Evolutionary conservation across 176 grass and related monocot species (phyloP), one percentile per base, ranked within the genome.

Genomic region (Olyra latifolia): DNA sequence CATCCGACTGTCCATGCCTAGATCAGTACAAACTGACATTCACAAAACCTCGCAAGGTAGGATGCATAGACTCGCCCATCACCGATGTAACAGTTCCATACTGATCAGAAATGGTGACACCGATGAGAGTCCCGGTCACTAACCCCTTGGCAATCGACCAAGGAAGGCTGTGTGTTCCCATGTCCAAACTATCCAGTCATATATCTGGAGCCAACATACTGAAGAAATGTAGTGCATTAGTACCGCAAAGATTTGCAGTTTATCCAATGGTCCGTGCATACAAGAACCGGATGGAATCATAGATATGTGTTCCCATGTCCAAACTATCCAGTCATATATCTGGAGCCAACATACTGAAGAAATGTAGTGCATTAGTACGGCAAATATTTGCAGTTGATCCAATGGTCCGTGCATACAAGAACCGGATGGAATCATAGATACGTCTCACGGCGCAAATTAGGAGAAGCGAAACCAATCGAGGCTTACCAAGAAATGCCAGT

Each of bases 1-100:
- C 50, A 76, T 10, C 35, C 45, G 57, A 73, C 5, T 41, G 38
- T 71, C 45, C 44, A 39, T 54, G 72, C 35, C 23, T 12, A 35
- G 12, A 52, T 58, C 8, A n/a, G 17, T 63, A 78, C 45, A 56
- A 81, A 77, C 52, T 85, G 77, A 85, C n/a, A 81, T 65, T 66
- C 14, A 66, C 25, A 42, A 59, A 84, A 90, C 87, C 82, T 79
- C 49, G n/a, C 14, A 92, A 88, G 55, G 20, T 95, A 43, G 96
- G 96, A 78, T 89, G 71, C 96, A 98, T 98, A 15, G 96, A 95
- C 78, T 66, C 79, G 22, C 90, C 96, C 19, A 57, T 85, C 17
- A 91, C 71, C 8, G 78, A 61, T 38, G 65, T 44, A 17, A 93
- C 4, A 1, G 48, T 56, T n/a, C 15, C 60, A 48, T 84, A 95